These are phyloP conservation scores for Sergeia podlipaevii DNA, from an alignment of 208 protist species.

Conservation along the genomic window DNA sequence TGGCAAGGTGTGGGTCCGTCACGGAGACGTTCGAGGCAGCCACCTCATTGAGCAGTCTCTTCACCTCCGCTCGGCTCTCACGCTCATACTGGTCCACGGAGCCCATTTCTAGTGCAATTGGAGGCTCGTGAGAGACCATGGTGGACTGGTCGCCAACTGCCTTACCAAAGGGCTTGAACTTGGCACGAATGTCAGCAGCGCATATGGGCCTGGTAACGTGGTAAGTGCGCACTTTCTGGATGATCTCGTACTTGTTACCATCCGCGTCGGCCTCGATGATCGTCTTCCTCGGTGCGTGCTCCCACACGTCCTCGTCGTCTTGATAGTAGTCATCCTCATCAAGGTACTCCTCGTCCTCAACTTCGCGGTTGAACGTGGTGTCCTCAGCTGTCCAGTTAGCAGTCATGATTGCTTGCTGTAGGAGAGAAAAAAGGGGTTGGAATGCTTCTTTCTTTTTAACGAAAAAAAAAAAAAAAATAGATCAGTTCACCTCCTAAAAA, in stretches of 20 bases:
- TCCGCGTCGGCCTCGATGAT: conserved; percentile 42
- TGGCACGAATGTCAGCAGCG: conserved; percentile 49
- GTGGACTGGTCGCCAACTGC: conserved; percentile 21
- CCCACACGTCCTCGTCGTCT: conserved; percentile 21
- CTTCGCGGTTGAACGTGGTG: conserved; percentile 45
- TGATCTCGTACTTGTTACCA: conserved; percentile 55
- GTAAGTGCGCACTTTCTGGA: conserved; percentile 63
- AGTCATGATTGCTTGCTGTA: background rate
- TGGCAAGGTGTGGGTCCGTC: conserved; percentile 51
- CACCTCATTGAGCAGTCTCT: conserved; percentile 69
- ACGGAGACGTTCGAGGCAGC: conserved; percentile 42
- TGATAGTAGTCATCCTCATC: conserved; percentile 20
- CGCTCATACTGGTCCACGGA: conserved; percentile 68
- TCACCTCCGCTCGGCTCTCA: conserved; percentile 64
- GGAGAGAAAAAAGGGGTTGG: too few relatives aligned
- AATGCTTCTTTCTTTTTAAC: too few relatives aligned
- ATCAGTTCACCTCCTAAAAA: background rate
- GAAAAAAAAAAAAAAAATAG: conserved; percentile 4
- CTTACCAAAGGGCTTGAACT: conserved; percentile 54
- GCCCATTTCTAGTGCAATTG: conserved; percentile 75
- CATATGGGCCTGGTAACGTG: conserved; percentile 47
- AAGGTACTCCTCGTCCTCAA: conserved; percentile 53
- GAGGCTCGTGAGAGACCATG: conserved; percentile 58
- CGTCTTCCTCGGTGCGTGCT: conserved; percentile 25
- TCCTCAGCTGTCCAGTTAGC: background rate